These are phyloP conservation scores for Spergularia azorica DNA, from an alignment of 179 eudicot species.

Conservation along the genomic window DNA sequence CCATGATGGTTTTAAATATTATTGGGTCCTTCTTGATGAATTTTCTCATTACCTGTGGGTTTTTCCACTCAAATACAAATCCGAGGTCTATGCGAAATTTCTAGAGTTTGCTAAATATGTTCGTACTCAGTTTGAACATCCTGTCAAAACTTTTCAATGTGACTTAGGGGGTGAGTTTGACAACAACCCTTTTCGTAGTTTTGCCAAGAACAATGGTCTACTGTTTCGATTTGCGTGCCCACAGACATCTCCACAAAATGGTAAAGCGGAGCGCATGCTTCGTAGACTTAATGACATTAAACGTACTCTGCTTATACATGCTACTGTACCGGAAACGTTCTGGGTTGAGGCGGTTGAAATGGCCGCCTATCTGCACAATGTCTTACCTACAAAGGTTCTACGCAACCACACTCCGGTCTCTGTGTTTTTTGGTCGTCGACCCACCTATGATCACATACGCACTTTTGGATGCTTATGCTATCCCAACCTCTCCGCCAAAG, in stretches of 20 bases:
- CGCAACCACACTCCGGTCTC: conserved; percentile 8
- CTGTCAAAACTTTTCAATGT: too few relatives aligned
- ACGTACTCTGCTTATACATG: conserved; percentile 9
- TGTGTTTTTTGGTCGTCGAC: conserved; percentile 11
- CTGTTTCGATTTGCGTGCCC: conserved; percentile 14
- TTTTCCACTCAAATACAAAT: background rate
- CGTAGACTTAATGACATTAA: conserved; percentile 20
- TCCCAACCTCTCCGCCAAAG: conserved; percentile 13
- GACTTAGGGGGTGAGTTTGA: too few relatives aligned
- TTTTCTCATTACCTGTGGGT: background rate
- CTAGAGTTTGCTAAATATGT: background rate
- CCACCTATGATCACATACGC: conserved; percentile 11
- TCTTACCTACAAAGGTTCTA: conserved; percentile 13
- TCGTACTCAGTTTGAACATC: background rate
- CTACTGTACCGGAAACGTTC: conserved; percentile 15
- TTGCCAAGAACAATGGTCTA: too few relatives aligned
- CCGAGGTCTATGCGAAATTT: background rate
- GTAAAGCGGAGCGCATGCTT: background rate
- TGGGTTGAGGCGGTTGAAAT: conserved; percentile 20
- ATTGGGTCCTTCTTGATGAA: too few relatives aligned
- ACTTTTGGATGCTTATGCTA: conserved; percentile 23
- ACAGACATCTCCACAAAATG: conserved; percentile 13
- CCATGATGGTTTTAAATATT: too few relatives aligned
- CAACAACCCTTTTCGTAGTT: too few relatives aligned
- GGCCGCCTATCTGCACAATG: conserved; percentile 23